These are phyloP conservation scores for Suhomyces chickasaworum DNA, from an alignment of 1,139 yeast species.

Conservation along the genomic window DNA sequence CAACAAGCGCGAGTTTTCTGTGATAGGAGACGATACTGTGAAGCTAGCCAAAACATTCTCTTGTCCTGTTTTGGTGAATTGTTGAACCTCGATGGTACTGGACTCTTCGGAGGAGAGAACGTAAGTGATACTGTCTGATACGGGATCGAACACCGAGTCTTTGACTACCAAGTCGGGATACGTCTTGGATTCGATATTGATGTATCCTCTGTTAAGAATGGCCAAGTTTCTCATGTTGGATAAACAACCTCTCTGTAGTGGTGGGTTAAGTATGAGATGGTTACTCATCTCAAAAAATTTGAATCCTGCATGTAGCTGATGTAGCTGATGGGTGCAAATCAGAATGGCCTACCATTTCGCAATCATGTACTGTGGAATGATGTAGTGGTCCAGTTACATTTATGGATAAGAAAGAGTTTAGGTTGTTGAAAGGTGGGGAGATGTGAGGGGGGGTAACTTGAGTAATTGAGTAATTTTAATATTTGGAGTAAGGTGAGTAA, in stretches of 20 bases:
- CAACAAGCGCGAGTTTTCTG: slow-evolving; percentile 33
- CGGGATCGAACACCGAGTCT: slow-evolving; percentile 71
- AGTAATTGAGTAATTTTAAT: too few species aligned
- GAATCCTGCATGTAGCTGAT: slow-evolving; percentile 9
- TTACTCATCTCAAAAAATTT: slow-evolving; percentile 15
- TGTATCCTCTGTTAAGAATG: slow-evolving; percentile 57
- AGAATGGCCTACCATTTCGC: not conserved
- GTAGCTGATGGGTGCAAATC: slow-evolving; percentile 1
- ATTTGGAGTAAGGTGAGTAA: too few species aligned
- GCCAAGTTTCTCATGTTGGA: slow-evolving; percentile 57
- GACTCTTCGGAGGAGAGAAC: slow-evolving; percentile 64
- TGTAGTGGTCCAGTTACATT: too few species aligned
- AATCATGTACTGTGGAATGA: too few species aligned
- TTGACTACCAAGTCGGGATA: slow-evolving; percentile 64
- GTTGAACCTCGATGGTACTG: slow-evolving; percentile 53
- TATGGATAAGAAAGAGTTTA: too few species aligned
- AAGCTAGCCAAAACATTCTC: slow-evolving; percentile 58
- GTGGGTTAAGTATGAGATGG: not conserved
- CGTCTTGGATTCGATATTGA: slow-evolving; percentile 50
- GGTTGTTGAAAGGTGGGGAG: too few species aligned
- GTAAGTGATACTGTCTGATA: slow-evolving; percentile 71
- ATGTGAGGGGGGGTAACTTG: too few species aligned
- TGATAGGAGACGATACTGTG: slow-evolving; percentile 37
- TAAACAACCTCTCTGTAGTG: not conserved
- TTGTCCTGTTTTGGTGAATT: slow-evolving; percentile 60